Base-by-base conservation (phyloP, 352 stramenopile species). In the Elongisporangium anandrum region DNA sequence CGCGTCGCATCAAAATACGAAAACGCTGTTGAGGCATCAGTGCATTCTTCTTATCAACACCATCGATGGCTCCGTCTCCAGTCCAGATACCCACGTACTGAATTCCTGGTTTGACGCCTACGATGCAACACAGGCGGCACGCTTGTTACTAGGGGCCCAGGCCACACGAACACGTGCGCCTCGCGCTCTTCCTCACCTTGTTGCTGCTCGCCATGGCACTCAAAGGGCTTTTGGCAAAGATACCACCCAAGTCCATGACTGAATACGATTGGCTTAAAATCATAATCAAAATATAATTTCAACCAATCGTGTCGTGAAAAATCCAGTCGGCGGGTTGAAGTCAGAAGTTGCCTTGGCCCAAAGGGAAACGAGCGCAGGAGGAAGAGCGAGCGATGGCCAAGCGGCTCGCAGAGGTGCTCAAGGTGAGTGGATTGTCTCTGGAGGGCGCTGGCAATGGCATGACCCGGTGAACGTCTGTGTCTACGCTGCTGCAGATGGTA, bases 1-100 rank as follows among this genome's bases (percentile, higher is more conserved):
- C 73, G 62, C 19, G 60, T 63, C 2, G 69, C 71, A 50, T 79
- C 71, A 22, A 79, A 79, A 66, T 66, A 79, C 10, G 63, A 69
- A 51, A 79, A 77, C 1, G 68, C 71, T 77, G 34, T 2, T 16
- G 10, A 45, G 17, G 16, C 34, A 45, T 17, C 16, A 17, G 10
- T 17, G 34, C 34, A 45, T 17, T 3, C 34, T 1, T 12, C 26
- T 13, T 38, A 12, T n/a, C 34, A 45, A 17, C 13, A 45, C 10
- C 34, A 9, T 45, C 6, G 17, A 45, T 45, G 9, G 10, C 34
- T 45, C 34, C 34, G 34, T 4, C 34, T 45, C 34, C 3, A 12
- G 34, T 12, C 17, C 34, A 15, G 10, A 12, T 45, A 45, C 3
- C 13, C 34, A 45, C 34, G 34, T 4, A 45, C 34, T 45, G 34